Conservation (phyloP, 202 grass and related monocot species). For the Setaria viridis region DNA sequence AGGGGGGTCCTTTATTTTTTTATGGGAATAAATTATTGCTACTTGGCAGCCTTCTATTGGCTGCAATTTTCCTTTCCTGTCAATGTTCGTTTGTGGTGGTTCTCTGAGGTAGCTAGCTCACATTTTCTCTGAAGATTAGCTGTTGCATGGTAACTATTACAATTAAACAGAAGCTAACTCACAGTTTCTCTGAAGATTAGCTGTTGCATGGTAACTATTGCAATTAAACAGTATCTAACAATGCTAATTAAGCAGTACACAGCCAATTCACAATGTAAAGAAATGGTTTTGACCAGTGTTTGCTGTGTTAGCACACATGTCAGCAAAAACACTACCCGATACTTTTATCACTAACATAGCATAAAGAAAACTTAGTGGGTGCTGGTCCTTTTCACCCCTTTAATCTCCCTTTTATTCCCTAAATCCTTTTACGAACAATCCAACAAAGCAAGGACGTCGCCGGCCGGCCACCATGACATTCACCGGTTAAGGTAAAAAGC, state of each 20-base stretch:
- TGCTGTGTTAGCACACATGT: background rate
- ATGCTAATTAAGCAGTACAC: background rate
- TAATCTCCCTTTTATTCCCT: background rate
- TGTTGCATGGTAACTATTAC: background rate
- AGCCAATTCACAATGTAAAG: background rate
- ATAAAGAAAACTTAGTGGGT: constrained; percentile 16
- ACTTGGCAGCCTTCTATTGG: constrained; percentile 29
- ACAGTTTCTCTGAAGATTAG: too few relatives aligned
- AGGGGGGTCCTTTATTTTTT: constrained; percentile 3
- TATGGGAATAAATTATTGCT: constrained; percentile 3
- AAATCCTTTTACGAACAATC: background rate
- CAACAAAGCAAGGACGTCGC: background rate
- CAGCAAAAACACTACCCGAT: background rate
- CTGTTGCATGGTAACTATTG: too few relatives aligned
- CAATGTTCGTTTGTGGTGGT: background rate
- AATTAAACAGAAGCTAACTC: background rate
- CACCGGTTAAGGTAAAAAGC: background rate
- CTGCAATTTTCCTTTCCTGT: background rate
- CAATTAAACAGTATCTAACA: too few relatives aligned
- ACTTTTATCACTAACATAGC: background rate
- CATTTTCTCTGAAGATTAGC: background rate
- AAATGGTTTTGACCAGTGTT: background rate
- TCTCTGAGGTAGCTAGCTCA: background rate
- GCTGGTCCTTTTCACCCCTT: background rate
- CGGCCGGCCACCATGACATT: constrained; percentile 21